These are phyloP conservation scores for Salvia miltiorrhiza DNA, from an alignment of 257 asterid genomes.

Conservation along the genomic window DNA sequence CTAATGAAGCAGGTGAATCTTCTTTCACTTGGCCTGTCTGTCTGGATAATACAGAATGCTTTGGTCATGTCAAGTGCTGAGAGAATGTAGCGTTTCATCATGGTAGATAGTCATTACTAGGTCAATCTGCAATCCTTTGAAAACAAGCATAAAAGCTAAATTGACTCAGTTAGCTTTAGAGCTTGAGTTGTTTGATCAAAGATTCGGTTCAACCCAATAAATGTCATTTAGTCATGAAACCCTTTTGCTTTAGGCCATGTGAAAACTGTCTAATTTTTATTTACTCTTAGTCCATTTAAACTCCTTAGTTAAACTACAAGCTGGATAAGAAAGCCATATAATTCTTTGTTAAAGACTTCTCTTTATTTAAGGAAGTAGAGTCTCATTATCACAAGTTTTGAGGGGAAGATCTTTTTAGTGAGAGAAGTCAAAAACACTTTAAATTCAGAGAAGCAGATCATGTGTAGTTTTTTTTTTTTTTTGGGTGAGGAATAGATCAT, in stretches of 20 bases:
- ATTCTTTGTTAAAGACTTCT: not conserved
- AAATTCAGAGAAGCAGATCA: not conserved
- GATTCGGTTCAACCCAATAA: not conserved
- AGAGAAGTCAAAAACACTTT: not conserved
- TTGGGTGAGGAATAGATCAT: not conserved
- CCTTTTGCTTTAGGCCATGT: slow-evolving; percentile 1
- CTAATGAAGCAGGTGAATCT: slow-evolving; percentile 67
- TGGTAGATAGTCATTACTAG: slow-evolving; percentile 4
- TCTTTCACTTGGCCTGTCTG: not conserved
- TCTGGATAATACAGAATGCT: not conserved
- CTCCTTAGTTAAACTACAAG: not conserved
- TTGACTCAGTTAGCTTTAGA: not conserved
- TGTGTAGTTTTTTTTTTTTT: too few species aligned
- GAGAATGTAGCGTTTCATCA: not conserved
- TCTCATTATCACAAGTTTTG: too few species aligned
- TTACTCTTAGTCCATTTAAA: too few species aligned
- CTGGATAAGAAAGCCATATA: not conserved
- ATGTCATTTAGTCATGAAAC: not conserved
- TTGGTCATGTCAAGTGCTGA: not conserved
- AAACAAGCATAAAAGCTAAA: not conserved
- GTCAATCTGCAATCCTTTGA: not conserved
- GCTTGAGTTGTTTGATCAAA: not conserved
- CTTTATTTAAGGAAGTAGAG: not conserved
- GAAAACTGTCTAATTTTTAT: not conserved
- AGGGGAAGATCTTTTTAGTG: not conserved